Percentiles rank a stretch among this genome's conserved stretches.
These are phyloP conservation scores for Catunica adiposa DNA, from an alignment of 2,329 filamentous ascomycete genomes.

Conservation along the genomic window DNA sequence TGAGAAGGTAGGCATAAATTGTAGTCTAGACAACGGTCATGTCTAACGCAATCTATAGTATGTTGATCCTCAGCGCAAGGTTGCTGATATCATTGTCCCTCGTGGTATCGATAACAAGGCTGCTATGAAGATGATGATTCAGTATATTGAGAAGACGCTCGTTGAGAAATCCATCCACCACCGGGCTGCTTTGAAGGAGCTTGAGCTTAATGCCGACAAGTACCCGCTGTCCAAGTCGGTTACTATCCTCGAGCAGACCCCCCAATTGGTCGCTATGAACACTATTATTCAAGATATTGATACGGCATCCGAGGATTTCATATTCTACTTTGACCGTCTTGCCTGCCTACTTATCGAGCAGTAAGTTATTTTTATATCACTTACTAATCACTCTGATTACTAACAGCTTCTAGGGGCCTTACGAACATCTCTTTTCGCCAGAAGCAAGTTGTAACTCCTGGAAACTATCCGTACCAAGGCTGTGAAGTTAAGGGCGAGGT, in stretches of 20 bases:
- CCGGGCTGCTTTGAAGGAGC: conserved; percentile 56
- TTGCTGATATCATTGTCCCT: conserved; percentile 74
- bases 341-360: conserved; percentile 70
- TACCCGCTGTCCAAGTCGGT: conserved; percentile 61
- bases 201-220: conserved; percentile 56
- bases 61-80: conserved; percentile 78
- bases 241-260: conserved; percentile 55
- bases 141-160: conserved; percentile 78
- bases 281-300: conserved; percentile 73
- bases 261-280: conserved; percentile 74
- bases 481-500: conserved; percentile 55
- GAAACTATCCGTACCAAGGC: conserved; percentile 52
- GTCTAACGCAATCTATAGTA: conserved; percentile 31
- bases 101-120: conserved; percentile 88
- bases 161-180: conserved; percentile 74
- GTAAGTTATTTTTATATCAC: conserved; percentile 24
- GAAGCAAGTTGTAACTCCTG: conserved; percentile 51
- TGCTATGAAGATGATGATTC: conserved; percentile 84
- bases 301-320: conserved; percentile 74
- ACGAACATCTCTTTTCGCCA: conserved; percentile 59
- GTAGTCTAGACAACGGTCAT: neutral
- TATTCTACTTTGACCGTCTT: conserved; percentile 91
- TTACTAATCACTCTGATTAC: neutral
- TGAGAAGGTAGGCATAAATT: conserved; percentile 39
- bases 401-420: conserved; percentile 40